Evolutionary conservation across 257 asterid species (phyloP), one percentile per base, ranked within the genome.

Genomic region (Hygrophila difformis): DNA sequence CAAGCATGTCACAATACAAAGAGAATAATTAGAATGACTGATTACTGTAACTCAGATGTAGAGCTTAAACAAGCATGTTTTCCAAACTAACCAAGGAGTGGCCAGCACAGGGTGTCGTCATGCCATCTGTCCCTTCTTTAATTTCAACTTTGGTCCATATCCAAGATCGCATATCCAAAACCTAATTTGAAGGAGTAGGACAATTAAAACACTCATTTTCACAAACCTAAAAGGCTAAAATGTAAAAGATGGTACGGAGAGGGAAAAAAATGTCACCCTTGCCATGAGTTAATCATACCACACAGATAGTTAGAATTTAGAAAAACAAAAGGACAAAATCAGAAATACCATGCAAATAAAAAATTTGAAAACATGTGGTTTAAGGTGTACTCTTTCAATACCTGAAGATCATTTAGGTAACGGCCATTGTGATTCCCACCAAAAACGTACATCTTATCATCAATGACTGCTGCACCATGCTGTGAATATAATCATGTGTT

Each of bases 371-470:
- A 26, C 31, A 3, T 26, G 4, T 26, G 31, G 31, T 26, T 26
- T 3, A 26, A 8, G 31, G 4, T 26, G 31, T 26, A 3, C 8
- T 26, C 31, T 26, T 5, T 26, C 31, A 26, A 66, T 55, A 88
- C 97, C 97, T 84, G 97, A 66, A 84, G 94, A 77, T 88, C 97
- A 68, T 76, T 81, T 34, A 88, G 69, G 69, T 88, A 88, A 47
- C 94, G 97, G 37, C 97, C 97, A 57, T 84, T 88, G 76, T 84
- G 79, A 70, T 84, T 88, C 63, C 97, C 97, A 20, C 97, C 97
- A 70, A 78, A 88, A 63, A 78, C 50, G 70, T 88, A 88, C 94
- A 88, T 88, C 67, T 84, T 84, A 56, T 84, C 95, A 51, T 79
- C 82, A 56, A 77, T 71, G 55, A 84, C 77, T 14, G 95, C 93